Base-by-base conservation (phyloP, 345 rosid species). In the Turritis glabra region DNA sequence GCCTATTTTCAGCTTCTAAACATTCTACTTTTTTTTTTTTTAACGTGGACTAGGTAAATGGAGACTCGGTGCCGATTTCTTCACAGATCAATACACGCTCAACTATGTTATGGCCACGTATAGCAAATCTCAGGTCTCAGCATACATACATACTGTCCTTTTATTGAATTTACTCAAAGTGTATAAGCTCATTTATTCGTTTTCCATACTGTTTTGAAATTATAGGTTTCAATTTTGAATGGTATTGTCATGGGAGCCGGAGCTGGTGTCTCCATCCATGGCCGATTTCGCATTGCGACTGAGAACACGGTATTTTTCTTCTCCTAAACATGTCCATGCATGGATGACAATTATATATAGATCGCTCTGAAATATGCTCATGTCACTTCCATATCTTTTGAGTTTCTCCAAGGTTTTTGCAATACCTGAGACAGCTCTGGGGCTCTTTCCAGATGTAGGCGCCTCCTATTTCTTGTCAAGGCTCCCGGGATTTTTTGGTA, bases 191-290 rank as follows among this genome's bases (percentile, higher is more conserved):
- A 19, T 14, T 46, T 5, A 33, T 35, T 35, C 13, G 13, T 35
- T 48, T 23, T 32, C 8, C 52, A 48, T 48, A 19, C 6, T 1
- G 30, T 52, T 35, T 35, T 53, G 14, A 56, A 14, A 30, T 46
- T 71, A 48, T 72, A 93, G 96, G 89, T 93, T 32, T 91, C 97
- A 0, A 75, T 93, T 73, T 86, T 89, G 53, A 79, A 88, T 79
- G 98, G 98, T 75, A 88, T 93, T 70, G 89, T 87, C 80, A 89
- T 90, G 96, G 97, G 98, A 74, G 97, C 91, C 8, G 98, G 97
- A 32, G 88, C 85, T 80, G 97, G 97, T 77, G 76, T 75, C 79
- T 88, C 92, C 14, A 23, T 89, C 12, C 92, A 93, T 73, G 96
- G 98, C 69, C 76, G 86, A 69, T 89, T 89, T 69, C 91, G 96